A percentile compares a stretch with the other conserved stretches of the same genome.
Conservation (phyloP, 352 stramenopile species). For the Phytopythium oedochilum region DNA sequence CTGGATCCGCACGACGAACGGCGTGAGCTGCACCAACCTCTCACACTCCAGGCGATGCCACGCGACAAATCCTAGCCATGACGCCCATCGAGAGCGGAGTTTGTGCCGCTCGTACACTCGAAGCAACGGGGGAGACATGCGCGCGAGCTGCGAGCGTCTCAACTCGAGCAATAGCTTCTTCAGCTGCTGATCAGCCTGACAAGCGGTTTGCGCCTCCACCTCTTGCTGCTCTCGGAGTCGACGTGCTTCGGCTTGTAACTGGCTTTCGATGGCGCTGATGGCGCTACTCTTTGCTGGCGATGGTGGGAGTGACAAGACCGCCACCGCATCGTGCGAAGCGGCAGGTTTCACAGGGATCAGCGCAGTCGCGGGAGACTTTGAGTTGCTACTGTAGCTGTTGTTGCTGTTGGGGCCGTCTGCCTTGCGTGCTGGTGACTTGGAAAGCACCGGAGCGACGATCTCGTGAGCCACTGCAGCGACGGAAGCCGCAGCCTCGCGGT, state of each 20-base stretch:
- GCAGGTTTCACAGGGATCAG: background rate
- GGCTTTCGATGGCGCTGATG: conserved; percentile 12
- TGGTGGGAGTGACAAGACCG: background rate
- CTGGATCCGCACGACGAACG: conserved; percentile 55
- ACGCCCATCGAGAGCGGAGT: conserved; percentile 22
- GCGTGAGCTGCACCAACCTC: conserved; percentile 30
- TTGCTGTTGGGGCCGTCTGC: background rate
- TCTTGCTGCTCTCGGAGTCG: conserved; percentile 19
- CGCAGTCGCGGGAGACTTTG: background rate
- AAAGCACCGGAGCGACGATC: conserved; percentile 33
- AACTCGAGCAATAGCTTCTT: conserved; percentile 35
- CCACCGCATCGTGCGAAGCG: background rate
- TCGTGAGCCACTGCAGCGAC: conserved; percentile 34
- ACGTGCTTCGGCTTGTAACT: conserved; percentile 10
- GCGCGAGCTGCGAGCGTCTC: conserved; percentile 12
- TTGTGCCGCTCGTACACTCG: conserved; percentile 48
- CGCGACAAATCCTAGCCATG: conserved; percentile 33
- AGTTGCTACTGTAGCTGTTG: background rate
- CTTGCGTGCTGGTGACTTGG: conserved; percentile 7
- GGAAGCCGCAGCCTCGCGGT: conserved; percentile 28
- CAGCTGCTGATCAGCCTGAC: conserved; percentile 19
- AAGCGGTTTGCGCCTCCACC: conserved; percentile 17
- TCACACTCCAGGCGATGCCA: conserved; percentile 41
- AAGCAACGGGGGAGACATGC: conserved; percentile 26
- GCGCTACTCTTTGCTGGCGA: background rate